Base-by-base conservation (phyloP, 108 stramenopile species). In the Cyclostephanos invisitatus region DNA sequence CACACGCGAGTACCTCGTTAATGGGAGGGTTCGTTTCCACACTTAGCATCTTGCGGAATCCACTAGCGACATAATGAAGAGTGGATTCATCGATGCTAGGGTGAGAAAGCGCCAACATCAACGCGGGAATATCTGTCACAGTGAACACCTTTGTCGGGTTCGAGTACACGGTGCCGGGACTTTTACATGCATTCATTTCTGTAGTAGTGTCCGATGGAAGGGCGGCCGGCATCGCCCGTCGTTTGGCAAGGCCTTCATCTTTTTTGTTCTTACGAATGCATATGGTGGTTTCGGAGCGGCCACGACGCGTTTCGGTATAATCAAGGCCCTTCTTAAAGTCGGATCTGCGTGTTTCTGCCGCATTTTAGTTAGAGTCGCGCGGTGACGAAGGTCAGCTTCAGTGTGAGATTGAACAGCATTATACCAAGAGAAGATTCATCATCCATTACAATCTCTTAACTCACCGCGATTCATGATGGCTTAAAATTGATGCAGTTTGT, bases 21-120 rank as follows among this genome's bases (percentile, higher is more conserved):
- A 97, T 95, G 10, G 97, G 97, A 38, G 95, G 93, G 51, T 96
- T 87, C 32, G 65, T 59, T 48, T 95, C 91, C 15, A 86, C 83
- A 24, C 89, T 93, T 29, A 98, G 82, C 7, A 96, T 79, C 63
- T 91, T 93, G 22, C 97, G 90, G 60, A 97, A 70, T 5, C 84
- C 90, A 42, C 73, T 64, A 24, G 71, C 81, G 11, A 88, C 88
- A 14, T 87, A 83, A 10, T 78, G 70, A 15, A 83, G 48, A 27
- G 36, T 57, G 6, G 73, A 81, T 8, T 77, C 67, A 46, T 82
- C 64, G 17, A 74, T 68, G 49, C 77, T 77, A 35, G 77, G 38
- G 17, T 64, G 38, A 24, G 73, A 68, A 15, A 83, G 69, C 5
- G 20, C 66, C 10, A 69, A 35, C 28, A 58, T 72, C 25, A 92